Conservation (phyloP, 768 basidiomycete genomes). For the Mycena vulgaris region DNA sequence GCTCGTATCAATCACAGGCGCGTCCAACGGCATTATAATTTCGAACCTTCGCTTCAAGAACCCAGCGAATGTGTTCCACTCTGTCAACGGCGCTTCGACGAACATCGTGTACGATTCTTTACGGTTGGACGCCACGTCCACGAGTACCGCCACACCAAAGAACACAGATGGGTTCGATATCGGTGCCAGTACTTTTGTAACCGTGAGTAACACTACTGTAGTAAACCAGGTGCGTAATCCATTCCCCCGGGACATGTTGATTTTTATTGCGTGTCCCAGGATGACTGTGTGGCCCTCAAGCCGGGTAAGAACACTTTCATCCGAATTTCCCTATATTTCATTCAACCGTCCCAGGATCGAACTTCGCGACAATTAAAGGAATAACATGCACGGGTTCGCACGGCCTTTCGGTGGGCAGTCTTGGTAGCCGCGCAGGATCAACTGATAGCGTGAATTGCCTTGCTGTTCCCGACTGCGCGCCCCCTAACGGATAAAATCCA, state of each 20-base stretch:
- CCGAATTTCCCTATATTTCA: too few relatives aligned
- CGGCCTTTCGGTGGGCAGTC: slow-evolving; percentile 49
- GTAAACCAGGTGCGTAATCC: slow-evolving; percentile 39
- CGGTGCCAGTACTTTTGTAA: slow-evolving; percentile 46
- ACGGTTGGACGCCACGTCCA: slow-evolving; percentile 45
- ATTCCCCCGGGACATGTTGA: too few relatives aligned
- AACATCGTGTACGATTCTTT: slow-evolving; percentile 46
- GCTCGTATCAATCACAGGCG: slow-evolving; percentile 45
- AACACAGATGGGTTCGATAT: slow-evolving; percentile 53
- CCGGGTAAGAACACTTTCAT: slow-evolving; percentile 28
- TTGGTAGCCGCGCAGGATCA: slow-evolving; percentile 36
- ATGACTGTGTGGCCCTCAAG: slow-evolving; percentile 53
- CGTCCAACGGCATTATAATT: slow-evolving; percentile 45
- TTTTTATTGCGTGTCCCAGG: slow-evolving; percentile 32
- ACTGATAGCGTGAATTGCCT: slow-evolving; percentile 34
- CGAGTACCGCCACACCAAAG: slow-evolving; percentile 44
- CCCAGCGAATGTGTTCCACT: slow-evolving; percentile 50
- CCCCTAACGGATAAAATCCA: background rate
- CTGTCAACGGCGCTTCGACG: slow-evolving; percentile 45
- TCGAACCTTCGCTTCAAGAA: slow-evolving; percentile 50
- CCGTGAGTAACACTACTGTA: slow-evolving; percentile 46
- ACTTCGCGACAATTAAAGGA: slow-evolving; percentile 46
- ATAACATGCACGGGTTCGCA: slow-evolving; percentile 52
- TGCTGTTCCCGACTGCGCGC: background rate
- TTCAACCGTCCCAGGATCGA: slow-evolving; percentile 31